Conservation (phyloP, 2,329 filamentous ascomycete species). For the Samsoniella hepiali region DNA sequence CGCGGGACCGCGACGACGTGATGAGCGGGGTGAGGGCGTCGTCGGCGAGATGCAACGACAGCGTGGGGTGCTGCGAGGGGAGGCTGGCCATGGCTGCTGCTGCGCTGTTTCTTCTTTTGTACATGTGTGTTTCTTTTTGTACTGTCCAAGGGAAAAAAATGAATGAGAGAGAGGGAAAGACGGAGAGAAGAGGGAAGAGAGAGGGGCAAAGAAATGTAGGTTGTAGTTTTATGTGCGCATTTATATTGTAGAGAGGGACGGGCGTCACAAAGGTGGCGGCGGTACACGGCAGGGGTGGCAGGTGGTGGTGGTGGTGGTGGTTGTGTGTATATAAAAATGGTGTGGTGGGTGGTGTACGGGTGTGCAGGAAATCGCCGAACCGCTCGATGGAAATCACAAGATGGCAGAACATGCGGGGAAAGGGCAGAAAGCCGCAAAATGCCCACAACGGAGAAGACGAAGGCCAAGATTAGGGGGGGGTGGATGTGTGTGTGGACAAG, state of each 20-base stretch:
- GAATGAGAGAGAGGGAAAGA: not conserved
- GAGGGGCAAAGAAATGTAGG: not conserved
- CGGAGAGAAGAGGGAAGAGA: not conserved
- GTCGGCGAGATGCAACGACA: conserved; percentile 57
- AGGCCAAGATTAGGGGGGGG: not conserved
- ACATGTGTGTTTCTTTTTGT: not conserved
- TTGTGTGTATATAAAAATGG: not conserved
- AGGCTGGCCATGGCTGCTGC: conserved; percentile 32
- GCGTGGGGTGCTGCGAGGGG: conserved; percentile 47
- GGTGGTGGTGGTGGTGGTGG: not conserved
- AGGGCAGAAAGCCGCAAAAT: not conserved
- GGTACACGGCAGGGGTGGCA: too few relatives aligned
- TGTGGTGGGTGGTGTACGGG: not conserved
- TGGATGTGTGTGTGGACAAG: not conserved
- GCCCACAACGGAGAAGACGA: not conserved
- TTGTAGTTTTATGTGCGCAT: not conserved
- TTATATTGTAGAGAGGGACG: not conserved
- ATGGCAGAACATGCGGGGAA: conserved; percentile 5
- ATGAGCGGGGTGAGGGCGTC: conserved; percentile 55
- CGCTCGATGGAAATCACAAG: conserved; percentile 2
- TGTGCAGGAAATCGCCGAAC: not conserved
- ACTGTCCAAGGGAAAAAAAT: too few relatives aligned
- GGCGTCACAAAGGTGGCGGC: not conserved
- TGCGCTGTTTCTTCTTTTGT: not conserved
- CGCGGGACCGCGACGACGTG: conserved; percentile 45